These are phyloP conservation scores for Aphanomyces invadans DNA, from an alignment of 352 stramenopile genomes.

Conservation along the genomic window DNA sequence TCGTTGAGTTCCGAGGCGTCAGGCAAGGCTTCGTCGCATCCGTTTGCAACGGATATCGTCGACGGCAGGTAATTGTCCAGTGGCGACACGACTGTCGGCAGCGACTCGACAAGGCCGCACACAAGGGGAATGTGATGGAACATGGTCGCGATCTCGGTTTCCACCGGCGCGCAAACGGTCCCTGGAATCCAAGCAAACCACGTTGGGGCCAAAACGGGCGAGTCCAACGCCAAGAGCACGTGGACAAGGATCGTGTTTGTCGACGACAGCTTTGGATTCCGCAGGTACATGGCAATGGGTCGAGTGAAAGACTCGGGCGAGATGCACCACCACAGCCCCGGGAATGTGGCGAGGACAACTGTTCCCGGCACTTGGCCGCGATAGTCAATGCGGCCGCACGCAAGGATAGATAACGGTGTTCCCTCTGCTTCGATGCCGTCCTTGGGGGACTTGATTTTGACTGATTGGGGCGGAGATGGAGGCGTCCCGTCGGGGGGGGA, in stretches of 20 bases:
- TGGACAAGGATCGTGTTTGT: slow-evolving; percentile 55
- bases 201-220: slow-evolving; percentile 41
- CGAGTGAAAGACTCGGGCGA: slow-evolving; percentile 37
- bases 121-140: neutral
- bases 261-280: slow-evolving; percentile 42
- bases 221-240: slow-evolving; percentile 54
- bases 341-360: neutral
- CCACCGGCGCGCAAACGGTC: slow-evolving; percentile 26
- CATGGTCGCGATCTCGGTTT: neutral
- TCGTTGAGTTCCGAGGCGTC: slow-evolving; percentile 30
- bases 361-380: slow-evolving; percentile 20
- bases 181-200: slow-evolving; percentile 64
- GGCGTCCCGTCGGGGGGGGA: no score
- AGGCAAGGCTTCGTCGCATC: slow-evolving; percentile 1
- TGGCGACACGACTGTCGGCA: slow-evolving; percentile 1
- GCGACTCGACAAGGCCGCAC: neutral
- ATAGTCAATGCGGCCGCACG: slow-evolving; percentile 33
- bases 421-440: neutral
- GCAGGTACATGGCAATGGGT: slow-evolving; percentile 43
- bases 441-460: neutral
- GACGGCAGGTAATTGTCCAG: slow-evolving; percentile 17
- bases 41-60: slow-evolving; percentile 14
- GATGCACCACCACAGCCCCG: neutral
- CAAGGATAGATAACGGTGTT: slow-evolving; percentile 43
- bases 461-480: neutral